Conservation (phyloP, 345 rosid genomes). For the Lagerstroemia speciosa region DNA sequence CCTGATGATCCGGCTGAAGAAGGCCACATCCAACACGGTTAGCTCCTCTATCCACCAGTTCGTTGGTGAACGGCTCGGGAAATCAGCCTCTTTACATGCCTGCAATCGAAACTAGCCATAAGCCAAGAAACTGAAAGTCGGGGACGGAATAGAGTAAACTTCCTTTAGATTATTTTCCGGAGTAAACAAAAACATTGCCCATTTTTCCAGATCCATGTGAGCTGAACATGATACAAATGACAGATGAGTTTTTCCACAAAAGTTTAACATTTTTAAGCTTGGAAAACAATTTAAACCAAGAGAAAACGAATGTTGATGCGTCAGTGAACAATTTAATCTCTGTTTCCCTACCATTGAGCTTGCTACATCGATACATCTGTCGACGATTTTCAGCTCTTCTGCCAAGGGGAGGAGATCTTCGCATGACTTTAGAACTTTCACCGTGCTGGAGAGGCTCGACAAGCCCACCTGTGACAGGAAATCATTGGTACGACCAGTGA, state of each 20-base stretch:
- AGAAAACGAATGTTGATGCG: too few species aligned
- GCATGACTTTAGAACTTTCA: conserved; percentile 72
- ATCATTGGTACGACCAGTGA: conserved; percentile 78
- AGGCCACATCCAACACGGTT: conserved; percentile 50
- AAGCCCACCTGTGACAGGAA: conserved; percentile 74
- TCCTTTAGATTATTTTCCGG: too few species aligned
- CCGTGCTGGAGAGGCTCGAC: conserved; percentile 63
- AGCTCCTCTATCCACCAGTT: conserved; percentile 97
- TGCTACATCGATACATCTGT: conserved; percentile 51
- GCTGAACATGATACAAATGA: too few species aligned
- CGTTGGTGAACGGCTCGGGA: conserved; percentile 67
- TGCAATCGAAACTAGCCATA: conserved; percentile 8
- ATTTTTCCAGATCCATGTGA: too few species aligned
- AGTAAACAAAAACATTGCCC: too few species aligned
- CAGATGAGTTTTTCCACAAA: too few species aligned
- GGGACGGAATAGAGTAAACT: too few species aligned
- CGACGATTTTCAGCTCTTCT: conserved; percentile 58
- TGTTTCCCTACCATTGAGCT: conserved; percentile 40
- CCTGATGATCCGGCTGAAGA: conserved; percentile 37
- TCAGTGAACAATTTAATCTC: too few species aligned
- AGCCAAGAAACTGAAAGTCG: too few species aligned
- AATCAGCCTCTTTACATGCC: conserved; percentile 73
- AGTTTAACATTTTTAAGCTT: too few species aligned
- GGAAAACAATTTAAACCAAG: too few species aligned
- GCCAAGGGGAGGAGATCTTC: conserved; percentile 68